Conservation (phyloP, 1,284 basidiomycete genomes). For the Heterobasidion occidentale region DNA sequence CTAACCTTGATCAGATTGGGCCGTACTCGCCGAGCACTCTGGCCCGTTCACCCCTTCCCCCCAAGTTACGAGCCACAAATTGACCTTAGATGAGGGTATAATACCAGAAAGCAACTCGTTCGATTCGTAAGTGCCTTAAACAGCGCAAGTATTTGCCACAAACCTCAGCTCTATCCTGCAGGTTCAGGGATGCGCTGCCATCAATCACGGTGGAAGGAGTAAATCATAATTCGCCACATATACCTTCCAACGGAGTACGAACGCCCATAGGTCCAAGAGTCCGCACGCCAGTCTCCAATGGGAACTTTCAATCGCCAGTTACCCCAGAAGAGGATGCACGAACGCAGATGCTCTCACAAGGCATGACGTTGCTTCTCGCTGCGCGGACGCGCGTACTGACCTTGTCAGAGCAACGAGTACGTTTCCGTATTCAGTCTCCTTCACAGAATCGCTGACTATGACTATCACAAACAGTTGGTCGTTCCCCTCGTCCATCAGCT, state of each 20-base stretch:
- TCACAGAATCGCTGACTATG: background rate
- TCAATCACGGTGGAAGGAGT: background rate
- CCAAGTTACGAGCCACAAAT: constrained; percentile 62
- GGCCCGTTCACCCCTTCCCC: constrained; percentile 59
- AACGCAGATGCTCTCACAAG: constrained; percentile 35
- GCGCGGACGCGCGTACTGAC: constrained; percentile 63
- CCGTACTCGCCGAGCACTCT: constrained; percentile 67
- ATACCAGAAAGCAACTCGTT: constrained; percentile 36
- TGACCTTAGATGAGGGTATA: constrained; percentile 53
- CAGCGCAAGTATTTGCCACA: background rate
- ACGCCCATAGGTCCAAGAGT: background rate
- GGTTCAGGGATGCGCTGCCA: constrained; percentile 26
- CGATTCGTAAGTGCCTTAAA: constrained; percentile 18
- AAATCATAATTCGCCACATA: background rate
- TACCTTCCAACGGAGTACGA: background rate
- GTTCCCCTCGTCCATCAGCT: constrained; percentile 33
- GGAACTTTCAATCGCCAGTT: background rate
- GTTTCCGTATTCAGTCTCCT: constrained; percentile 13
- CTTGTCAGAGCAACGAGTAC: constrained; percentile 63
- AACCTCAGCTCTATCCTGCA: constrained; percentile 4
- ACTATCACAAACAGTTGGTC: constrained; percentile 20
- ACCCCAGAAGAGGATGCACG: constrained; percentile 28
- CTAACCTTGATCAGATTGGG: constrained; percentile 43
- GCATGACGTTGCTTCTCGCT: constrained; percentile 55
- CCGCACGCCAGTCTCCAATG: background rate